Conservation (phyloP, 306 rosid genomes). For the Vigna nakashimae region DNA sequence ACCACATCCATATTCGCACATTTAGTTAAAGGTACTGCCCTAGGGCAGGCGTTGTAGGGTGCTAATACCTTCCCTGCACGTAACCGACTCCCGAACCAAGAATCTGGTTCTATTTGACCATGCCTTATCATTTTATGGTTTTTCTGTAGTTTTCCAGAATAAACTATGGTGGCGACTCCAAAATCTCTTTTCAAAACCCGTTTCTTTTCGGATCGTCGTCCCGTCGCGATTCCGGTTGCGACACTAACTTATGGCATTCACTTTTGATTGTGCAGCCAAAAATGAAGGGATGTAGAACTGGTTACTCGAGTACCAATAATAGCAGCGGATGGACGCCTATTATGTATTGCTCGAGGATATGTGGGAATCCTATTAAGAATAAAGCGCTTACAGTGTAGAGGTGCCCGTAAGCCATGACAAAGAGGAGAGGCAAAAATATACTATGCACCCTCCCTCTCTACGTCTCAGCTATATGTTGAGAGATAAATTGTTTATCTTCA, state of each 20-base stretch:
- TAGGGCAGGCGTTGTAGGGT: no score
- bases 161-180: no score
- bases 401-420: conserved; percentile 53
- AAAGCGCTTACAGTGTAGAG: conserved; percentile 65
- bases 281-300: conserved; percentile 41
- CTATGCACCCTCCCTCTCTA: conserved; percentile 63
- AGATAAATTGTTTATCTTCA: conserved; percentile 42
- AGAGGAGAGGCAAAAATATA: conserved; percentile 50
- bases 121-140: no score
- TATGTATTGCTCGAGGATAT: conserved; percentile 60
- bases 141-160: no score
- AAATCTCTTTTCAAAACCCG: no score
- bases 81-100: no score
- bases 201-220: no score
- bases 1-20: no score
- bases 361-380: conserved; percentile 61
- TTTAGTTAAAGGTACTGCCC: no score
- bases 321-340: conserved; percentile 34
- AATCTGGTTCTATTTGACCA: no score
- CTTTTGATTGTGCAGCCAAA: conserved; percentile 38
- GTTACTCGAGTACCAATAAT: neutral
- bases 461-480: conserved; percentile 55
- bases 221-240: no score
- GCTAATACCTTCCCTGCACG: no score
- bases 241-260: neutral